Conservation (phyloP, 2,329 filamentous ascomycete genomes). For the Cladorrhinum sp. region DNA sequence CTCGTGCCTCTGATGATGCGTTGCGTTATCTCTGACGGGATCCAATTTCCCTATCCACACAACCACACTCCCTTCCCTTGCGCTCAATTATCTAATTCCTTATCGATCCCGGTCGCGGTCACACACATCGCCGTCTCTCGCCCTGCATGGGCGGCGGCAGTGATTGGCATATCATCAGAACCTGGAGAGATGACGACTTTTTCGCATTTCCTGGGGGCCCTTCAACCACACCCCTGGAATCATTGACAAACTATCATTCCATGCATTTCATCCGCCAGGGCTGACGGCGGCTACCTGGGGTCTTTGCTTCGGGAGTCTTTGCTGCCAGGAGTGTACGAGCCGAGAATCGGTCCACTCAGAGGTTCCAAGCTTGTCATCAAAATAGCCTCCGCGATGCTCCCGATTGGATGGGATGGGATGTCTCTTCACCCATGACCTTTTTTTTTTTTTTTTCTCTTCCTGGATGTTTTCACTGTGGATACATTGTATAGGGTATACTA, state of each 20-base stretch:
- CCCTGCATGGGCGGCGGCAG: neutral
- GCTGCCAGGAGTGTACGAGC: neutral
- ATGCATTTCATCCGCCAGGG: neutral
- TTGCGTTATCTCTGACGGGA: constrained; percentile 9
- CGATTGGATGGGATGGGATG: constrained; percentile 11
- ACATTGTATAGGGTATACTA: constrained; percentile 10
- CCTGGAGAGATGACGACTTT: neutral
- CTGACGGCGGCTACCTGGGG: neutral
- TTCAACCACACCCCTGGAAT: constrained; percentile 16
- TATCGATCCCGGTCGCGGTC: neutral
- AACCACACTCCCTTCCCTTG: neutral
- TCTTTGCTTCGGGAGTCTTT: neutral
- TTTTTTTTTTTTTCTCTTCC: constrained; percentile 10
- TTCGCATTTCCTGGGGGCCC: neutral
- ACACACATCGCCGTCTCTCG: neutral
- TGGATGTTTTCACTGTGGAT: constrained; percentile 14
- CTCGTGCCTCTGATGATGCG: constrained; percentile 8
- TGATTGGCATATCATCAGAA: neutral
- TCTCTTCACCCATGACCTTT: neutral
- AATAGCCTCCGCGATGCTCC: constrained; percentile 2
- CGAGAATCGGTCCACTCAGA: constrained; percentile 7
- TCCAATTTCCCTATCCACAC: neutral
- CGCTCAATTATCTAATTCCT: neutral
- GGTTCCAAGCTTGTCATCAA: neutral
- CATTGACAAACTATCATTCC: constrained; percentile 18